phyloP scores from a whole-genome alignment of 305 asterid genomes.

The Solanum hybrid region DNA sequence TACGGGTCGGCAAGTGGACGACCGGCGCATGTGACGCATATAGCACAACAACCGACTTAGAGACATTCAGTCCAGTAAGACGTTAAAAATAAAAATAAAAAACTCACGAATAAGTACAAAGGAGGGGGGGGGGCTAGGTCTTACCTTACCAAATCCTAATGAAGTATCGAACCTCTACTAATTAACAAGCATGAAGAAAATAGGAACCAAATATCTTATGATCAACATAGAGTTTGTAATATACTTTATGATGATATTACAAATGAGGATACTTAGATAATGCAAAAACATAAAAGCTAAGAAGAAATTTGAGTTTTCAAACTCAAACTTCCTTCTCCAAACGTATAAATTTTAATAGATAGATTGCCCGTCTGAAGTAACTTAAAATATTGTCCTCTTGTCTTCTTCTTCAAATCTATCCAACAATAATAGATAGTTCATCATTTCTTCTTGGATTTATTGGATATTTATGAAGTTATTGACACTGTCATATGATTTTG shows the following conservation, averaged over 20 bases:
- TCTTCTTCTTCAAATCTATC: not conserved
- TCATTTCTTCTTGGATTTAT: not conserved
- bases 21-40: not conserved
- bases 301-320: not conserved
- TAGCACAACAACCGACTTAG: not conserved
- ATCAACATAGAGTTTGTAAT: not conserved
- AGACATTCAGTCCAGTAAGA: not conserved
- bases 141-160: not conserved
- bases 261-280: not conserved
- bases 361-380: not conserved
- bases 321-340: not conserved
- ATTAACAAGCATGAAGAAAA: not conserved
- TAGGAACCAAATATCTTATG: not conserved
- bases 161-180: not conserved
- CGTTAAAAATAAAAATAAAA: too few species aligned
- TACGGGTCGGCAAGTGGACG: not conserved
- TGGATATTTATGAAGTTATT: not conserved
- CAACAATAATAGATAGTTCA: not conserved
- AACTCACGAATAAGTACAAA: not conserved
- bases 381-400: not conserved
- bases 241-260: not conserved
- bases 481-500: not conserved
- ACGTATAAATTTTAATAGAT: too few species aligned
- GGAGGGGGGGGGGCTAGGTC: not conserved
- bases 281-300: not conserved